Base-by-base conservation (phyloP, 306 rosid species). In the Dicorynia guianensis region DNA sequence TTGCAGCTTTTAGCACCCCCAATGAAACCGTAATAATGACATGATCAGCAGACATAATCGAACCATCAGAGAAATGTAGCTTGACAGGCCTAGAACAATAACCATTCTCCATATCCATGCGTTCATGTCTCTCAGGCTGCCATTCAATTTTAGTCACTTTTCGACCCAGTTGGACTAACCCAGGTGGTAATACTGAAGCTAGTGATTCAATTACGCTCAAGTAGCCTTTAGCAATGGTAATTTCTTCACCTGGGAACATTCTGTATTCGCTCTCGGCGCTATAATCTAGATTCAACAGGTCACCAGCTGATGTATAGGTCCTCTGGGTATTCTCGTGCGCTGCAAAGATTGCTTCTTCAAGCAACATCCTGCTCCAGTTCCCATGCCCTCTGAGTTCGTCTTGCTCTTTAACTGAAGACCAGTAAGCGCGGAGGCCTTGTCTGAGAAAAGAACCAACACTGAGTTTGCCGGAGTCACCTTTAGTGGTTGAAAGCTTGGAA, bases 1-100 rank as follows among this genome's bases (percentile, higher is more conserved):
- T 83, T n/a, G 89, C 88, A 67, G 99, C 96, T 80, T 95, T 95
- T 49, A 95, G 90, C 9, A 95, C 97, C 8, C 97, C 98, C 33
- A 95, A 76, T 40, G 98, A 95, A 74, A 95, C 97, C 18, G 97
- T 95, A 35, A 95, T 79, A 66, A 95, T 86, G 30, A 90, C 93
- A 81, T 95, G 98, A 77, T 95, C 97, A 55, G 98, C 98, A 58
- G 70, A 79, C 79, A 86, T 79, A 20, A 68, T 53, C 3, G 97
- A 86, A 13, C 97, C 97, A 71, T 95, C 98, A 82, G 76, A 76
- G 49, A 95, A 90, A 75, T 87, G 97, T 18, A 95, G 63, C 86
- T 83, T 90, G 72, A 95, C 97, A 25, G 98, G 96, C 83, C 89
- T 78, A 69, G 84, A 71, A 71, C 46, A 76, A 71, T 44, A 65